Percentiles rank a stretch among this genome's conserved stretches.
Evolutionary conservation across 257 asterid genomes (phyloP).

Genomic region (Nicotiana undulata): DNA sequence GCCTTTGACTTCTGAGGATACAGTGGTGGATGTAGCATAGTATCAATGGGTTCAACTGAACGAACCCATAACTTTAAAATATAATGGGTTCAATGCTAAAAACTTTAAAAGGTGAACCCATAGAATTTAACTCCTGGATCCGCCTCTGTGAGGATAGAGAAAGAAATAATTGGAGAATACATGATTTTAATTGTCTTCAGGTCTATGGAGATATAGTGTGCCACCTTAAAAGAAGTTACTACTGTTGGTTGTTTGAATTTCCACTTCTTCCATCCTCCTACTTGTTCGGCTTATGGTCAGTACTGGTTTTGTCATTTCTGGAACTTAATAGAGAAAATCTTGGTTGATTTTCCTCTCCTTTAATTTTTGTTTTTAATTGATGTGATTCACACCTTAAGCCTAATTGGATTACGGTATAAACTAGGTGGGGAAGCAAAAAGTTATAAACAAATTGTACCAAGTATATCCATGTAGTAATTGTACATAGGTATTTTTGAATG

Average conservation of each 20-base stretch:
- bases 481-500: background rate
- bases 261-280: background rate
- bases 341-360: background rate
- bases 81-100: too few relatives aligned
- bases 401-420: background rate
- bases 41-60: too few relatives aligned
- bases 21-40: too few relatives aligned
- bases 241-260: background rate
- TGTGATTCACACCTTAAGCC: background rate
- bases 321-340: background rate
- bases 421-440: background rate
- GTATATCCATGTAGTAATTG: background rate
- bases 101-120: too few relatives aligned
- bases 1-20: background rate
- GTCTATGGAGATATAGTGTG: background rate
- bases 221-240: background rate
- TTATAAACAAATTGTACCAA: background rate
- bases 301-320: background rate
- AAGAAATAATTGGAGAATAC: background rate
- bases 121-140: too few relatives aligned
- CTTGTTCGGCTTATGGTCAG: background rate
- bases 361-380: background rate
- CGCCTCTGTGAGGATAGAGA: background rate
- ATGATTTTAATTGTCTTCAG: background rate
- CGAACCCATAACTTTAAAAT: too few relatives aligned